These are phyloP conservation scores for Metarhizium sp. DNA, from an alignment of 2,329 filamentous ascomycete species.

Conservation along the genomic window DNA sequence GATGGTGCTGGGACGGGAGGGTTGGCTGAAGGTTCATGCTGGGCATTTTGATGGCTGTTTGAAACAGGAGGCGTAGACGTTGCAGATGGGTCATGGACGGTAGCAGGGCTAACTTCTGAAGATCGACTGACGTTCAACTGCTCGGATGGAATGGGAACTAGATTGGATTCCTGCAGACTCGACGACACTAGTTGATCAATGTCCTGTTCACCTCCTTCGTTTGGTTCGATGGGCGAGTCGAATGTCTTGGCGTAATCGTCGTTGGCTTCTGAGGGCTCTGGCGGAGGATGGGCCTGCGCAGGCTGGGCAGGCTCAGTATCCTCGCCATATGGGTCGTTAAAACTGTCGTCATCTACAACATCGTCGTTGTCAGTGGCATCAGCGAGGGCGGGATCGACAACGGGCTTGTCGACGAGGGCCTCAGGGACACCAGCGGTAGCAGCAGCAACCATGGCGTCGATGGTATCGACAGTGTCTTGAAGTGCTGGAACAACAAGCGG, in stretches of 20 bases:
- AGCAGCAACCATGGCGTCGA: conserved; percentile 36
- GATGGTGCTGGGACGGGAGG: conserved; percentile 13
- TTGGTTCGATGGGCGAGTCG: conserved; percentile 35
- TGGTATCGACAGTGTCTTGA: conserved; percentile 41
- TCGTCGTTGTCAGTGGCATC: conserved; percentile 26
- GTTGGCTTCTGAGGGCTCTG: conserved; percentile 24
- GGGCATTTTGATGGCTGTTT: conserved; percentile 12
- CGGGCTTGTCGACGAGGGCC: conserved; percentile 16
- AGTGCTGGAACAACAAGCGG: conserved; percentile 39
- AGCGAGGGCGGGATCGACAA: conserved; percentile 14
- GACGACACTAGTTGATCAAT: conserved; percentile 31
- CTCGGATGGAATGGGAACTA: conserved; percentile 30
- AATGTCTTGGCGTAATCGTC: conserved; percentile 44
- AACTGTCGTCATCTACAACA: conserved; percentile 36
- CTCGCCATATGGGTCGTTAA: conserved; percentile 38
- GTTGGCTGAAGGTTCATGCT: conserved; percentile 9
- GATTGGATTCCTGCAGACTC: conserved; percentile 32
- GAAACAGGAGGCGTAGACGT: conserved; percentile 9
- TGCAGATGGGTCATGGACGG: conserved; percentile 22
- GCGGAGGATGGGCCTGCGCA: conserved; percentile 15
- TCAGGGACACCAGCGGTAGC: conserved; percentile 16
- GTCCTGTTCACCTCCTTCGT: conserved; percentile 26
- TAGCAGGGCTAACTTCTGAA: conserved; percentile 20
- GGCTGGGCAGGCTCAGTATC: conserved; percentile 18
- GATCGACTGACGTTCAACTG: conserved; percentile 21